Base-by-base conservation (phyloP, 768 basidiomycete species). In the Russula brevipes region DNA sequence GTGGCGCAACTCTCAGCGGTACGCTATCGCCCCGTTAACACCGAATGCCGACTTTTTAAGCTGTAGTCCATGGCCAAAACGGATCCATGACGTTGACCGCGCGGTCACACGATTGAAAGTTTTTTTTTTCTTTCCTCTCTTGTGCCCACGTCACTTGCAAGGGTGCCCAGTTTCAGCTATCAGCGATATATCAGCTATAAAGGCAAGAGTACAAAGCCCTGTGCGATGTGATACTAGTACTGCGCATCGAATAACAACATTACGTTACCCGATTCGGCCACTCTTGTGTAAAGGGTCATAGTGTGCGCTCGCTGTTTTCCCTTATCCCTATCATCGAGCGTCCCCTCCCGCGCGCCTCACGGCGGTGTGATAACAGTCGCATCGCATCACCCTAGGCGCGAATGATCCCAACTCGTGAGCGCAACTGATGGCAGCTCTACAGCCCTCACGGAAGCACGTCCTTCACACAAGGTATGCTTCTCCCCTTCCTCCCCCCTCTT, bases 361-460 rank as follows among this genome's bases (percentile, higher is more conserved):
- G 41, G 54, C 24, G 1, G 24, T 24, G 24, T 24, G 24, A 24
- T 24, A 24, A 24, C 24, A 1, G 24, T 24, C 24, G 24, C 24
- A 24, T 24, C 24, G 24, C 24, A 24, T 24, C 24, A 24, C 24
- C 24, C 24, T 24, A 24, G 24, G 24, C 24, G 24, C 30, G 1
- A 39, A 39, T 39, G 38, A 5, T 39, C 12, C 8, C 38, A 39
- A 39, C 4, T 39, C 38, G 38, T 9, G 17, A 30, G 5, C 31
- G 17, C 4, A 61, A 54, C 11, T 41, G 54, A 50, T 16, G 2
- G 54, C 47, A 39, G 54, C 31, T 19, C 16, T 42, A 54, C 45
- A 38, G 57, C 62, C 36, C 50, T 16, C 39, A 17, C 51, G 47
- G 56, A 58, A 46, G 62, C 38, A 33, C 45, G 12, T 30, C 47